Evolutionary conservation across 257 asterid species (phyloP).

Genomic region (Capsicum chinense): DNA sequence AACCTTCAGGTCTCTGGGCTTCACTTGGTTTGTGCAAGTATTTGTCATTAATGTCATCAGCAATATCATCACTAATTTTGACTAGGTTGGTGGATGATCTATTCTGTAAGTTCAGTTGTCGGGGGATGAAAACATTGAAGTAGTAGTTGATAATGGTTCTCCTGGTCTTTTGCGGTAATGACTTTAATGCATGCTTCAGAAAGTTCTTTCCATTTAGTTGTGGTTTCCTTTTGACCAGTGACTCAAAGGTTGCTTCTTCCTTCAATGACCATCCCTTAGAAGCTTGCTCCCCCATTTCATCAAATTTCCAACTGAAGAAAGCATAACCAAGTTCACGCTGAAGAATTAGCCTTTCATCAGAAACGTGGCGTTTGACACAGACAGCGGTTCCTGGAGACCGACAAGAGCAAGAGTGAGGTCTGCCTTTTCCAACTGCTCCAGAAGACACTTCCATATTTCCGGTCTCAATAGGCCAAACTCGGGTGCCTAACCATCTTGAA

Average conservation of each 20-base stretch:
- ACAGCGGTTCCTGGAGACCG: constrained; percentile 44
- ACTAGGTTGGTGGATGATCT: constrained; percentile 46
- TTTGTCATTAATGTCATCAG: constrained; percentile 35
- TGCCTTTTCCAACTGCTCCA: constrained; percentile 63
- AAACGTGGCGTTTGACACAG: constrained; percentile 57
- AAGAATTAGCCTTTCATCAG: constrained; percentile 55
- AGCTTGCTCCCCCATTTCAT: constrained; percentile 73
- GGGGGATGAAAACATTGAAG: constrained; percentile 66
- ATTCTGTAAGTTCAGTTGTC: constrained; percentile 53
- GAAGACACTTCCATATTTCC: constrained; percentile 28
- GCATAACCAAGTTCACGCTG: constrained; percentile 62
- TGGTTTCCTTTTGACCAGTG: constrained; percentile 50
- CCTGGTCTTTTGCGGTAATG: constrained; percentile 47
- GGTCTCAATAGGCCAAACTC: constrained; percentile 59
- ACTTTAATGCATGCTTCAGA: constrained; percentile 58
- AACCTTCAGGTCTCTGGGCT: constrained; percentile 36
- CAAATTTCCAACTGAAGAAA: constrained; percentile 70
- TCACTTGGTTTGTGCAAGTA: constrained; percentile 37
- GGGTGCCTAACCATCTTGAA: constrained; percentile 72
- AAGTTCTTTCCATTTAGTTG: constrained; percentile 50
- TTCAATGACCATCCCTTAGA: constrained; percentile 59
- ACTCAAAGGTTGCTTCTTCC: constrained; percentile 57
- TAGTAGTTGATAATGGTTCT: constrained; percentile 55
- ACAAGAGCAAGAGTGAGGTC: constrained; percentile 60
- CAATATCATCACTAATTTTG: constrained; percentile 62